These are phyloP conservation scores for Nemania serpens DNA, from an alignment of 2,329 filamentous ascomycete genomes.

Conservation along the genomic window DNA sequence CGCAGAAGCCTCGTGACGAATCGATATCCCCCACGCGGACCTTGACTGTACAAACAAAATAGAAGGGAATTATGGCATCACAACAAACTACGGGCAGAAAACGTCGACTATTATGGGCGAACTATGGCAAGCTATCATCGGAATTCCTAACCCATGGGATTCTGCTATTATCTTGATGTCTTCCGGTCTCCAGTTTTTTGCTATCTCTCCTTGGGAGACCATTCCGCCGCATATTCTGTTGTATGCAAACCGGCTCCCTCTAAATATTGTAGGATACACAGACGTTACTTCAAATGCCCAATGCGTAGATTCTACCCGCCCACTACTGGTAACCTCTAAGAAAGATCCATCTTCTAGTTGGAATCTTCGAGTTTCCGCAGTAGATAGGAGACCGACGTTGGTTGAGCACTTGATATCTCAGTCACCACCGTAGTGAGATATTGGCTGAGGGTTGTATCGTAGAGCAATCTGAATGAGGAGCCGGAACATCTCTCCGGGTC, in stretches of 20 bases:
- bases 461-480: constrained; percentile 69
- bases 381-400: constrained; percentile 77
- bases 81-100: constrained; percentile 1
- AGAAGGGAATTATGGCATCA: constrained; percentile 7
- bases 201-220: constrained; percentile 1
- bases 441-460: constrained; percentile 87
- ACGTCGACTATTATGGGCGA: constrained; percentile 6
- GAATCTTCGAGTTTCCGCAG: constrained; percentile 62
- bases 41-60: constrained; percentile 33
- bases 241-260: constrained; percentile 24
- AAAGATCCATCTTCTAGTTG: constrained; percentile 43
- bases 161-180: constrained; percentile 13
- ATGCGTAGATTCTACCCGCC: constrained; percentile 10
- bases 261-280: constrained; percentile 27
- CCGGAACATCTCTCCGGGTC: constrained; percentile 70
- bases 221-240: constrained; percentile 10
- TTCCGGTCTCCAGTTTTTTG: constrained; percentile 1
- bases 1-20: constrained; percentile 28
- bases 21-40: constrained; percentile 6
- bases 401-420: constrained; percentile 84
- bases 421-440: constrained; percentile 89
- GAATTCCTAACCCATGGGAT: constrained; percentile 7
- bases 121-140: constrained; percentile 10
- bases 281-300: constrained; percentile 19
- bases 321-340: constrained; percentile 11